Conservation (phyloP, 2,329 filamentous ascomycete species). For the Verticillium alfalfae region DNA sequence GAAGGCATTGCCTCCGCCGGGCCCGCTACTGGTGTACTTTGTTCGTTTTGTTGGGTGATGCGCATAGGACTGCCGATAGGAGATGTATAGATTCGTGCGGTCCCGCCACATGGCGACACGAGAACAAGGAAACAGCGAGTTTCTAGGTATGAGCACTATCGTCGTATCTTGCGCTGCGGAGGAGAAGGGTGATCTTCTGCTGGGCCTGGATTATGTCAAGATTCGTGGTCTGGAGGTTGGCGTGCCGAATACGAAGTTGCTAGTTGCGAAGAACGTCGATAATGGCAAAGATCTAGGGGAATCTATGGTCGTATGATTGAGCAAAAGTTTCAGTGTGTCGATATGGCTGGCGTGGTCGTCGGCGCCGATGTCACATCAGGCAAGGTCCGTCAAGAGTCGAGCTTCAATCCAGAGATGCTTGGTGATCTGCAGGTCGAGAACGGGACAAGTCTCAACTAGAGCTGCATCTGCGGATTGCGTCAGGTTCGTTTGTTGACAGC, state of each 20-base stretch:
- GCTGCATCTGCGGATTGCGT: not conserved
- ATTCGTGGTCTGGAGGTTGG: not conserved
- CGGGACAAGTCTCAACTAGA: not conserved
- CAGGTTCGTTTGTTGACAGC: not conserved
- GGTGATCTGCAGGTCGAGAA: not conserved
- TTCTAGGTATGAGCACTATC: not conserved
- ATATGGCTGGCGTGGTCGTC: no score
- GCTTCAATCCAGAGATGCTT: not conserved
- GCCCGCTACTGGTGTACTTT: slow-evolving; percentile 50
- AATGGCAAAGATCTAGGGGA: not conserved
- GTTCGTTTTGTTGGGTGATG: slow-evolving; percentile 88
- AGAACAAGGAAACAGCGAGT: slow-evolving; percentile 1
- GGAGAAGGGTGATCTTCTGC: not conserved
- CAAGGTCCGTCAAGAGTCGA: not conserved
- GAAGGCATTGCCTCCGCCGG: slow-evolving; percentile 49
- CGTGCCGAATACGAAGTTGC: not conserved
- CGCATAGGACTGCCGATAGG: slow-evolving; percentile 96
- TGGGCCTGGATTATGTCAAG: not conserved
- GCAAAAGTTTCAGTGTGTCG: not conserved
- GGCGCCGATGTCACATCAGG: not conserved
- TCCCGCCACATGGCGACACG: slow-evolving; percentile 92
- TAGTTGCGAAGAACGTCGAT: not conserved
- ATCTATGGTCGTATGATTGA: not conserved
- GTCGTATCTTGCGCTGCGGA: not conserved
- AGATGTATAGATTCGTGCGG: slow-evolving; percentile 99